Evolutionary conservation across 2,329 filamentous ascomycete genomes (phyloP), one percentile per base, ranked within the genome.

Genomic region (Claviceps citrina): DNA sequence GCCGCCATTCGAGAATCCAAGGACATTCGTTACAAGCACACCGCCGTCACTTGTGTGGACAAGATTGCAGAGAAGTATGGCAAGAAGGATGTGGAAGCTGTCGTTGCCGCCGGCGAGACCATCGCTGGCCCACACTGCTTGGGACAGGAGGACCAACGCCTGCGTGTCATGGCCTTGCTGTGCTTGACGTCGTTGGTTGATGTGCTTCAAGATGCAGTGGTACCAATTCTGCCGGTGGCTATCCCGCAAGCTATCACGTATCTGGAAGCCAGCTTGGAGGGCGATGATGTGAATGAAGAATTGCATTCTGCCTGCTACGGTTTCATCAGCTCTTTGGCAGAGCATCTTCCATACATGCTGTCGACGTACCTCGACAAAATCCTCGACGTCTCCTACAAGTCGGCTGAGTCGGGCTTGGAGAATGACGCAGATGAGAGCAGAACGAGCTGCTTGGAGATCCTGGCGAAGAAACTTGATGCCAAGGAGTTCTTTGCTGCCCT

Each of bases 21-120:
- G 25, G 78, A 91, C 48, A 72, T 81, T 39, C 69, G 76, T 22
- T 80, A 91, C 57, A 86, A 89, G 61, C 80, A 86, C 51, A 85
- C 84, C 9, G 84, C 87, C 1, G 78, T 98, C 45, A 78, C 78
- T 27, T 96, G 89, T 51, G 80, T 96, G 33, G 87, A 95, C 61
- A 84, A 84, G 58, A 93, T 98, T 46, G 76, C 84, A 2, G 87
- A 95, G 61, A 89, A 89, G 57, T 96, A 94, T 56, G 93, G 91
- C 49, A 93, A 91, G 66, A 93, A 87, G 57, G 84, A 94, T 52
- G 69, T 81, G 1, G 76, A 81, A 48, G 78, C 77, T 33, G 81
- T 94, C 33, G 70, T 81, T 20, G 73, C 73, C 4, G 81, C 86
- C 5, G 84, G 86, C 4, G 68, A 77, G 43, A 81, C 80, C 1